A percentile compares a stretch with the other conserved stretches of the same genome.
Evolutionary conservation across 371 early-diverging fungal species (phyloP).

Genomic region (Apophysomyces ossiformis): DNA sequence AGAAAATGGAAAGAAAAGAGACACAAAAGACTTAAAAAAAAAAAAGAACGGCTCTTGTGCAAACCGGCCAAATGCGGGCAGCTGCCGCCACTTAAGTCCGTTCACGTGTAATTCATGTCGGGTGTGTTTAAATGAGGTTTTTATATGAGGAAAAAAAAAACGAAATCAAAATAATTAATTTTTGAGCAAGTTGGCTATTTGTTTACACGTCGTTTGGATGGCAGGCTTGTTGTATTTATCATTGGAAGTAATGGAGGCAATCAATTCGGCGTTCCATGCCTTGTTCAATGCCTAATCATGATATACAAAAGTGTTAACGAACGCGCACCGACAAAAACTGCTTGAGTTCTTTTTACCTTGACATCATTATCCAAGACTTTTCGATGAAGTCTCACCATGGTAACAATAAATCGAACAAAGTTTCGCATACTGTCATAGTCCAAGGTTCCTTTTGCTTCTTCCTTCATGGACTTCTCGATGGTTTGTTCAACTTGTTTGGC

Average conservation of each 20-base stretch:
- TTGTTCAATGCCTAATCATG: slow-evolving; percentile 21
- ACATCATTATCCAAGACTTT: slow-evolving; percentile 29
- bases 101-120: neutral
- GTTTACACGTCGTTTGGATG: slow-evolving; percentile 25
- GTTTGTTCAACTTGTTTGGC: slow-evolving; percentile 28
- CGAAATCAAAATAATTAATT: neutral
- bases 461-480: slow-evolving; percentile 25
- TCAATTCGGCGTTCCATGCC: slow-evolving; percentile 33
- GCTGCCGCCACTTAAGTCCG: no score
- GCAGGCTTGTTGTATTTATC: slow-evolving; percentile 32
- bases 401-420: slow-evolving; percentile 29
- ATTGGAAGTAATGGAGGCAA: slow-evolving; percentile 23
- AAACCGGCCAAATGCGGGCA: no score
- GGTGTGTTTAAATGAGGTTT: no score
- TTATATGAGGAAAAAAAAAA: neutral
- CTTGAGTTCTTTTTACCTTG: slow-evolving; percentile 22
- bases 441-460: slow-evolving; percentile 23
- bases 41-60: no score
- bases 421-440: slow-evolving; percentile 35
- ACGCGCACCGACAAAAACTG: no score
- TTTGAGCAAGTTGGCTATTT: slow-evolving; percentile 8
- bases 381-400: slow-evolving; percentile 33
- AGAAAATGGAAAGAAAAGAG: neutral
- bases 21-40: neutral
- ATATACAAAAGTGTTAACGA: neutral